Evolutionary conservation across 1,284 basidiomycete genomes (phyloP).

Genomic region (Irpex rosettiformis): DNA sequence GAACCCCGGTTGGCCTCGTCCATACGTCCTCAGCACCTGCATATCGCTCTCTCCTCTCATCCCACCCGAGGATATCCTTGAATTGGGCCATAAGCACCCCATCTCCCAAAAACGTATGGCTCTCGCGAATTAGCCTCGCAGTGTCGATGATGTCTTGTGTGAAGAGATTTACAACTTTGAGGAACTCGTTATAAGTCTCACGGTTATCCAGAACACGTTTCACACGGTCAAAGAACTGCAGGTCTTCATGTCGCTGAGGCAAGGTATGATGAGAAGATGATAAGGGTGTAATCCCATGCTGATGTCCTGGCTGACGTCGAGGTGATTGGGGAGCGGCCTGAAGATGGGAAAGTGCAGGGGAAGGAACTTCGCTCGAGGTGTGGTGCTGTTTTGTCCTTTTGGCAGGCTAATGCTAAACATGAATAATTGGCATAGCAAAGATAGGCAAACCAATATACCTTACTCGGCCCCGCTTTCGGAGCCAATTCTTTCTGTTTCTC

Average conservation of each 20-base stretch:
- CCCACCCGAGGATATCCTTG: conserved; percentile 90
- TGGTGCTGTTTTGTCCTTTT: conserved; percentile 28
- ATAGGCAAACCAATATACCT: conserved; percentile 23
- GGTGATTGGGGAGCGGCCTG: conserved; percentile 24
- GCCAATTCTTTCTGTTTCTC: conserved; percentile 30
- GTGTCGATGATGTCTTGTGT: conserved; percentile 93
- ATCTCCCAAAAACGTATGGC: conserved; percentile 61
- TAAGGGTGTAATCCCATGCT: conserved; percentile 22
- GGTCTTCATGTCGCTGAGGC: conserved; percentile 60
- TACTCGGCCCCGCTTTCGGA: conserved; percentile 26
- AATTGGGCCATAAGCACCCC: conserved; percentile 83
- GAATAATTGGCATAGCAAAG: not conserved
- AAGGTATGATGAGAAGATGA: conserved; percentile 28
- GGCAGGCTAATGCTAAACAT: not conserved
- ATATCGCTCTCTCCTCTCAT: conserved; percentile 62
- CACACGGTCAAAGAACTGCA: conserved; percentile 92
- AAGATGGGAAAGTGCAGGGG: conserved; percentile 23
- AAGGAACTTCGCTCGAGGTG: conserved; percentile 22
- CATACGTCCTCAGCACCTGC: conserved; percentile 44
- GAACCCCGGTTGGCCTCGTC: conserved; percentile 29
- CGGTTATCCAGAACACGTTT: conserved; percentile 87
- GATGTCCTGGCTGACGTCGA: conserved; percentile 18
- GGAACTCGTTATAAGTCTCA: conserved; percentile 92
- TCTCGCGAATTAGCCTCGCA: conserved; percentile 72
- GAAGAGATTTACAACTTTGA: conserved; percentile 94